Evolutionary conservation across 495 filamentous ascomycete genomes (phyloP), one percentile per base, ranked within the genome.

Genomic region (Tuber microsphaerosporum): DNA sequence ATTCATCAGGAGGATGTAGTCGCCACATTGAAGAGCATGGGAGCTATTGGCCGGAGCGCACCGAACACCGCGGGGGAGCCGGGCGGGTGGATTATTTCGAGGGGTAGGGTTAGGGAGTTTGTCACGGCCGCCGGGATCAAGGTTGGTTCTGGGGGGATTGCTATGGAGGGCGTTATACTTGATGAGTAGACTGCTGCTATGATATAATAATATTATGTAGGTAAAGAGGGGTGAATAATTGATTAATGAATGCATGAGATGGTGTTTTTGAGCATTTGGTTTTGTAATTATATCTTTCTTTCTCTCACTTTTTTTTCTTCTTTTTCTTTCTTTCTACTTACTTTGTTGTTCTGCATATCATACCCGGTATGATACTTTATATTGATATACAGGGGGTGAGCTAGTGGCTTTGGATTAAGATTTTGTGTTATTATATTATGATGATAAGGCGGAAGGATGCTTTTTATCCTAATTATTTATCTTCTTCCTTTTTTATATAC

Each of bases 1-100:
- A 81, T 83, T 37, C 74, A 76, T 46, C 75, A 76, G 22, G 81
- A 83, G 31, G 81, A 83, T 34, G 79, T 83, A 12, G 72, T 74
- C 14, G 48, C 76, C 17, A 75, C 75, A 26, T 74, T 81, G 39
- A 77, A 72, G 56, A 73, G 71, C 31, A 81, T 81, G 80, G 73
- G 78, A 39, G 79, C 79, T 0, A 74, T 81, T 65, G 78, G 75
- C 70, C 75, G 73, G 31, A 42, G 56, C 6, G 19, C 41, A 7
- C 56, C 26, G 14, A 34, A 65, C 6, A 14, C 26, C 14, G 56
- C 14, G 14, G 56, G 56, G 56, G 56, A 65, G 56, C 26, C 26
- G 12, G 56, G 26, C 14, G 56, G 56, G 12, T 65, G 56, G 56
- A 14, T 34, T 19, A 65, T 65, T 19, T 65, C 56, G 26, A 65